phyloP scores from a whole-genome alignment of 2,329 filamentous ascomycete species.

The Cercospora canescens region DNA sequence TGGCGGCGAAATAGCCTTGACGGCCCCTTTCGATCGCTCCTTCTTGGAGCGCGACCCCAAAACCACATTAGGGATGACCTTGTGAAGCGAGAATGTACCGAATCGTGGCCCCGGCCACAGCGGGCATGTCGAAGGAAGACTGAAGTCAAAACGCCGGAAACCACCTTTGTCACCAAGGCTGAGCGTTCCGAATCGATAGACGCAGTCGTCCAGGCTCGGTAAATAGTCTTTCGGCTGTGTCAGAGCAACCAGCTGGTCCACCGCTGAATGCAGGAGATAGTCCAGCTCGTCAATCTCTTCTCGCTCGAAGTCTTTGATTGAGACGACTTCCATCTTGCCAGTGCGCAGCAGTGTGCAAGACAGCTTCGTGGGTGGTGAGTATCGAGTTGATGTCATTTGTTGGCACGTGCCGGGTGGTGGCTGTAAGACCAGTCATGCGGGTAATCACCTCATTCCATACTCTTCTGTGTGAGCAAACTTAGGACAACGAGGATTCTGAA shows the following conservation, averaged over 20 bases:
- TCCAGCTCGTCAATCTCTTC: constrained; percentile 14
- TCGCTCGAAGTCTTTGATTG: constrained; percentile 21
- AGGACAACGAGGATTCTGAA: background rate
- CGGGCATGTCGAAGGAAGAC: constrained; percentile 18
- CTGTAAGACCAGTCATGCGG: background rate
- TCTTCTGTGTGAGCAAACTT: background rate
- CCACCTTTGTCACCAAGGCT: constrained; percentile 5
- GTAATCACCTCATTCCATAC: background rate
- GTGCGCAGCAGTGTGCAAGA: background rate
- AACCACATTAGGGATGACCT: constrained; percentile 10
- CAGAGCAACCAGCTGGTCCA: constrained; percentile 23
- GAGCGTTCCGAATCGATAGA: constrained; percentile 18
- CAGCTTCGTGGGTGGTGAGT: background rate
- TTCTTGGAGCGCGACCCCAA: constrained; percentile 7
- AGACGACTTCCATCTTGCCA: constrained; percentile 17
- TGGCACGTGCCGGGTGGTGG: background rate
- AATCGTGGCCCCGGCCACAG: constrained; percentile 22
- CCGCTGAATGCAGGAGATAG: constrained; percentile 17
- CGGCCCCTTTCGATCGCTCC: background rate
- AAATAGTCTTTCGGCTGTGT: constrained; percentile 9
- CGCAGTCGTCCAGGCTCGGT: constrained; percentile 11
- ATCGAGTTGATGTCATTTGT: background rate
- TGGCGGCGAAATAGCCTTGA: background rate
- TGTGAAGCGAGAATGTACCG: constrained; percentile 22
- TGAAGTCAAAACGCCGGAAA: constrained; percentile 18